Evolutionary conservation across 345 rosid species (phyloP), one percentile per base, ranked within the genome.

Genomic region (Erodium maritimum): DNA sequence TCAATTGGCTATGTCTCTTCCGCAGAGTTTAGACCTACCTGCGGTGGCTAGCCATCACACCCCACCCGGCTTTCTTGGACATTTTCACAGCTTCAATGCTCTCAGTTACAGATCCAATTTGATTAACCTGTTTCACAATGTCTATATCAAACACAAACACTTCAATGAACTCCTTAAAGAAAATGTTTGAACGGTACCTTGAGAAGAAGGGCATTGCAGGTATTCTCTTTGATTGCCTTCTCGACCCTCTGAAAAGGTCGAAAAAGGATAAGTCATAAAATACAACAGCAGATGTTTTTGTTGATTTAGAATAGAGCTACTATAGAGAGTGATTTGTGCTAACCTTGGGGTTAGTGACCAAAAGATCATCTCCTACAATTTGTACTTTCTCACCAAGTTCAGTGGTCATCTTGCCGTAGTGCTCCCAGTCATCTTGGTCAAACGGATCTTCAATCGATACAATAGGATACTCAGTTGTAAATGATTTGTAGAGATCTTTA

Each of bases 41-140:
- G 65, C 95, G 70, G 76, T 93, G 99, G 76, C 99, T 93, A 23
- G 99, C 80, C 99, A 93, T 87, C 62, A 93, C 95, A 59, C 95
- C 97, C 99, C 99, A 89, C 0, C 99, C 96, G 65, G 99, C 99
- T 55, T n/a, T 73, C 76, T 93, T 93, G 4, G 99, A 86, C 99
- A 93, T 89, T 77, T 57, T 93, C 21, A 93, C 97, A 33, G 99
- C 99, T 77, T 93, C 96, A 19, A 93, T 89, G 62, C 99, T 93
- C 77, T 93, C 99, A 4, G 99, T 93, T 10, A 89, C 97, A 0
- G 97, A 77, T 23, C 95, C 99, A 67, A 93, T 93, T 85, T 93
- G 99, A 77, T 93, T 93, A 55, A 89, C 99, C 96, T 91, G 79
- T 62, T 23, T 21, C 34, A 54, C 59, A 22, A 57, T 19, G 45